Evolutionary conservation across 2,329 filamentous ascomycete species (phyloP).

Genomic region (Fusarium sp.): DNA sequence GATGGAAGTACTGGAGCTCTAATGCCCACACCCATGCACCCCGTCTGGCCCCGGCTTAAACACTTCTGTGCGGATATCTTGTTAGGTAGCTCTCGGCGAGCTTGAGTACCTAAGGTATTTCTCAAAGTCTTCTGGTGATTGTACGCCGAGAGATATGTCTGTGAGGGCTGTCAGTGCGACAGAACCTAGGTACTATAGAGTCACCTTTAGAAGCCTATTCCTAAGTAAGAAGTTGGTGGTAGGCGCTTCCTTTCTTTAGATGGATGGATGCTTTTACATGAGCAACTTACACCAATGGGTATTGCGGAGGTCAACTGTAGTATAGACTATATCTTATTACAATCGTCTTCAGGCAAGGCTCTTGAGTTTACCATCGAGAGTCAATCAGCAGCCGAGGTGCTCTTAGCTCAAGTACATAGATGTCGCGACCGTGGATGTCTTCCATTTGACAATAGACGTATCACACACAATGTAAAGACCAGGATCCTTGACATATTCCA

Average conservation of each 20-base stretch:
- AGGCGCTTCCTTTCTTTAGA: background rate
- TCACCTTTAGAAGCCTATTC: constrained; percentile 1
- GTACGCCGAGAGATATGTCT: background rate
- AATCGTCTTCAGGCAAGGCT: too few species aligned
- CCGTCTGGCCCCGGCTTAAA: constrained; percentile 16
- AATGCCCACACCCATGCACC: constrained; percentile 29
- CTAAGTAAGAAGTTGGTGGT: background rate
- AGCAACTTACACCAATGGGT: background rate
- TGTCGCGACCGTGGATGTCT: constrained; percentile 5
- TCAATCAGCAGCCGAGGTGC: too few species aligned
- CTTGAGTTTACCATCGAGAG: too few species aligned
- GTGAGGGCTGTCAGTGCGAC: background rate
- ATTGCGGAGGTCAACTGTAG: too few species aligned
- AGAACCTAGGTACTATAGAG: background rate
- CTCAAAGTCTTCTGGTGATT: background rate
- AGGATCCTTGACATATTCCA: constrained; percentile 35
- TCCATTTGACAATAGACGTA: constrained; percentile 18
- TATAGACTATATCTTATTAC: too few species aligned
- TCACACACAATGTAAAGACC: constrained; percentile 19
- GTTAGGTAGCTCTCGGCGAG: constrained; percentile 16
- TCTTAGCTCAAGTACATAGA: too few species aligned
- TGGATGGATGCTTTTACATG: background rate
- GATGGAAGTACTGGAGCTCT: constrained; percentile 23
- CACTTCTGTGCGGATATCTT: constrained; percentile 15
- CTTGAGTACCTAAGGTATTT: background rate